Conservation (phyloP, 306 rosid species). For the Fagus crenata region DNA sequence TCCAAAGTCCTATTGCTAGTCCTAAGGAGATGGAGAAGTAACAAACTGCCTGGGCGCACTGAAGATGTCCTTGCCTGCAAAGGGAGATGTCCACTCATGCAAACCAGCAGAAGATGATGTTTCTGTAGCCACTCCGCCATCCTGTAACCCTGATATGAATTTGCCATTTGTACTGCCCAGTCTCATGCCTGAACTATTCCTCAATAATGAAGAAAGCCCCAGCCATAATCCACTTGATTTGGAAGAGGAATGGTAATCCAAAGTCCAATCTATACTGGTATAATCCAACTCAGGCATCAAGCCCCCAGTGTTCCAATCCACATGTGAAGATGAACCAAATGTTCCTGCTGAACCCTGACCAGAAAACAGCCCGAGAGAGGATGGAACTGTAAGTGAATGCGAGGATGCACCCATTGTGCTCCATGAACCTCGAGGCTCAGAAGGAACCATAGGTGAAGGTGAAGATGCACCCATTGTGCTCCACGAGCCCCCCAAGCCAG, state of each 20-base stretch:
- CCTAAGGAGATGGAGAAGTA: slow-evolving; percentile 60
- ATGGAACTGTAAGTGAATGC: slow-evolving; percentile 54
- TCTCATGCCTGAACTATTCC: slow-evolving; percentile 36
- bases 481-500: slow-evolving; percentile 45
- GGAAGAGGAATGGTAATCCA: slow-evolving; percentile 47
- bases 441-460: slow-evolving; percentile 23
- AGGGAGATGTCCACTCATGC: slow-evolving; percentile 81
- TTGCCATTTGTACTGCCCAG: slow-evolving; percentile 37
- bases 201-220: slow-evolving; percentile 49
- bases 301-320: slow-evolving; percentile 65
- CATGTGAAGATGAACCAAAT: slow-evolving; percentile 49
- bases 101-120: slow-evolving; percentile 45
- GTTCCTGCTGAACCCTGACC: slow-evolving; percentile 56
- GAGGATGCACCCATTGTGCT: slow-evolving; percentile 39
- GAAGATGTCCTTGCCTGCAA: slow-evolving; percentile 81
- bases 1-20: slow-evolving; percentile 1
- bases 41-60: slow-evolving; percentile 84
- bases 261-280: slow-evolving; percentile 71
- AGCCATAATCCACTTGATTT: slow-evolving; percentile 49
- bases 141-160: slow-evolving; percentile 48
- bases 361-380: slow-evolving; percentile 82
- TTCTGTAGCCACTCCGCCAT: slow-evolving; percentile 52
- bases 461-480: slow-evolving; percentile 48
- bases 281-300: slow-evolving; percentile 60
- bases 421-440: slow-evolving; percentile 49